Conservation (phyloP, 495 filamentous ascomycete genomes). For the Coniosporium apollinis region DNA sequence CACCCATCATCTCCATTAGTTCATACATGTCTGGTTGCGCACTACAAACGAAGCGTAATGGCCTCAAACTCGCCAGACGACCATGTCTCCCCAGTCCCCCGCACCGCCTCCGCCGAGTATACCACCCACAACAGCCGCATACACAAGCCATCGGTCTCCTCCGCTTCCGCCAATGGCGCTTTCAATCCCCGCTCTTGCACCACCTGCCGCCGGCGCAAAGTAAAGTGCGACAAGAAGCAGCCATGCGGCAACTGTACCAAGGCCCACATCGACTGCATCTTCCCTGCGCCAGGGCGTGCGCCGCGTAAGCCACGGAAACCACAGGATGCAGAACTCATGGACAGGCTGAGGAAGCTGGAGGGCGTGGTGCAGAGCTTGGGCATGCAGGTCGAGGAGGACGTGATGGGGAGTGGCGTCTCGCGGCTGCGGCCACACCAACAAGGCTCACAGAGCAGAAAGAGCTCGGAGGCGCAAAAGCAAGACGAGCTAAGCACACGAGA, state of each 20-base stretch:
- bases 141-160: too few species aligned
- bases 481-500: constrained; percentile 2
- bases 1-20: too few species aligned
- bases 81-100: too few species aligned
- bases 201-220: constrained; percentile 70
- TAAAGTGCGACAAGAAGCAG: constrained; percentile 69
- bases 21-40: too few species aligned
- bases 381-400: constrained; percentile 26
- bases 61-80: too few species aligned
- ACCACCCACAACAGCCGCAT: too few species aligned
- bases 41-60: too few species aligned
- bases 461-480: background rate
- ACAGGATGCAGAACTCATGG: constrained; percentile 61
- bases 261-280: constrained; percentile 64
- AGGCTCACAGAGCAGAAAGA: background rate
- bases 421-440: background rate
- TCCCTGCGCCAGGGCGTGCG: constrained; percentile 67
- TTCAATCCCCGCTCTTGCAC: constrained; percentile 62
- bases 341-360: constrained; percentile 61
- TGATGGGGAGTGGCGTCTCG: background rate
- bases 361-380: constrained; percentile 59
- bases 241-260: constrained; percentile 76
- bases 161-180: background rate
- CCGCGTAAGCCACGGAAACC: constrained; percentile 52
- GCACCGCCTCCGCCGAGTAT: too few species aligned